These are phyloP conservation scores for Wickerhamiella allomyrinae DNA, from an alignment of 805 yeast genomes.

Conservation along the genomic window DNA sequence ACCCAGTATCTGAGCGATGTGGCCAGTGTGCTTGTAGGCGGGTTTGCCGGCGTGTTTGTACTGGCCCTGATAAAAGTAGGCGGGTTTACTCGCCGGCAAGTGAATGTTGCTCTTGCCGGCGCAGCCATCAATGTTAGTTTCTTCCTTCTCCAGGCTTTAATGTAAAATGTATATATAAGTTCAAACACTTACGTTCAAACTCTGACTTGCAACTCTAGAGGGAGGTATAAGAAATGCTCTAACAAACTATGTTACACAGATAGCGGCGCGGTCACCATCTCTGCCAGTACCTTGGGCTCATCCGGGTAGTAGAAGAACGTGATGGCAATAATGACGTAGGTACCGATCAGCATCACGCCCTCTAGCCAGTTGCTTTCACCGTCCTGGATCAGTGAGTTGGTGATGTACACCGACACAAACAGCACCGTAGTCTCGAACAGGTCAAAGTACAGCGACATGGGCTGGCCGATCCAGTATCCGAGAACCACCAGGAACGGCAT, in stretches of 20 bases:
- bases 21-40: conserved; percentile 59
- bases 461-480: conserved; percentile 86
- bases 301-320: conserved; percentile 80
- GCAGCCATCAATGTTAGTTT: conserved; percentile 51
- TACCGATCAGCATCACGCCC: conserved; percentile 81
- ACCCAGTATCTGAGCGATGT: conserved; percentile 49
- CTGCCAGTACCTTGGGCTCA: background rate
- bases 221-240: no score
- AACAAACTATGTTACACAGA: no score
- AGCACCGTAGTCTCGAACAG: conserved; percentile 88
- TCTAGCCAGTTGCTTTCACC: conserved; percentile 97
- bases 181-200: no score
- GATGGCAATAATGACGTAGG: conserved; percentile 74
- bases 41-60: conserved; percentile 59
- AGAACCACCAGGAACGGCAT: conserved; percentile 88
- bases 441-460: conserved; percentile 85
- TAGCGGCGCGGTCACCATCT: no score
- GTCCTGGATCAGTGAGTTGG: conserved; percentile 76
- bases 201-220: no score
- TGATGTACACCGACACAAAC: conserved; percentile 77
- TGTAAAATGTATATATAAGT: conserved; percentile 8
- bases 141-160: conserved; percentile 36
- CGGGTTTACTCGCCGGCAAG: conserved; percentile 44
- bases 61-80: conserved; percentile 43
- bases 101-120: conserved; percentile 60